Evolutionary conservation across 495 filamentous ascomycete genomes (phyloP).

Genomic region (Darksidea phi): DNA sequence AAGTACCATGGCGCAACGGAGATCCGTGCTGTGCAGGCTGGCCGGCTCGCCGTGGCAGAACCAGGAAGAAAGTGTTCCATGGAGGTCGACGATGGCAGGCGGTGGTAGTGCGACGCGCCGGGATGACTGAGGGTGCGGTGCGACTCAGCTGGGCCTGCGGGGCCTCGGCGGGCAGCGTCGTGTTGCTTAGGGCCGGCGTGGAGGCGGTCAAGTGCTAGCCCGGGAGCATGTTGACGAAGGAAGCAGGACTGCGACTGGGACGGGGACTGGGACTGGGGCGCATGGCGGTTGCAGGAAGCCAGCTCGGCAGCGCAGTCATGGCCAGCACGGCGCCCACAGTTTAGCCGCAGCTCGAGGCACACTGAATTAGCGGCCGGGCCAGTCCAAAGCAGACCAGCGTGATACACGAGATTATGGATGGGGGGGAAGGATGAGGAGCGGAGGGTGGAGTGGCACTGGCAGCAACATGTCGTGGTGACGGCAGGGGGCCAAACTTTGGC

Average conservation of each 20-base stretch:
- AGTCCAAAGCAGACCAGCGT: constrained; percentile 15
- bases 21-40: constrained; percentile 32
- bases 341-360: not conserved
- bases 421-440: not conserved
- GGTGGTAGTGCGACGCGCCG: constrained; percentile 26
- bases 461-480: constrained; percentile 28
- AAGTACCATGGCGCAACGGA: constrained; percentile 40
- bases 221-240: constrained; percentile 30
- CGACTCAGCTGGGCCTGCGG: constrained; percentile 34
- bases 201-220: constrained; percentile 33
- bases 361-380: constrained; percentile 2
- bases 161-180: constrained; percentile 19
- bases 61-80: constrained; percentile 15
- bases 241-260: constrained; percentile 19
- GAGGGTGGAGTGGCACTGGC: constrained; percentile 1
- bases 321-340: not conserved
- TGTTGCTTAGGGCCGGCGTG: constrained; percentile 25
- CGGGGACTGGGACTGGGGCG: too few relatives aligned
- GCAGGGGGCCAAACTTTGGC: constrained; percentile 14
- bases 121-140: constrained; percentile 12
- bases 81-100: constrained; percentile 2
- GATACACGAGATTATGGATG: not conserved
- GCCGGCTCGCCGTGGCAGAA: constrained; percentile 20
- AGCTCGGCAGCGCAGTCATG: constrained; percentile 1
- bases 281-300: not conserved